These are phyloP conservation scores for Linanthus parryae DNA, from an alignment of 148 eudicot genomes.

Conservation along the genomic window DNA sequence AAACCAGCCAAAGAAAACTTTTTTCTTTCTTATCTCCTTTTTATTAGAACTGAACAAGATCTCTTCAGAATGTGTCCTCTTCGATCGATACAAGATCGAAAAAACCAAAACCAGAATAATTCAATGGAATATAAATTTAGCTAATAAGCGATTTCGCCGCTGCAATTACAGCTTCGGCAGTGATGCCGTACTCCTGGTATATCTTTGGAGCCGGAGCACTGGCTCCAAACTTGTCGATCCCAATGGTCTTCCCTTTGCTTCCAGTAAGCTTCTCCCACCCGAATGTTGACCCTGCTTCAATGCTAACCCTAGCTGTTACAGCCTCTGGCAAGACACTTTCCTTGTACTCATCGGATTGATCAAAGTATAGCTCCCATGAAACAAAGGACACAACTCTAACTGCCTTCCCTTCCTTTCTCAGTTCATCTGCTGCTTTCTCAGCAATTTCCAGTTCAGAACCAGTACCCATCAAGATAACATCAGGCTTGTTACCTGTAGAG, in stretches of 20 bases:
- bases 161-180: slow-evolving; percentile 78
- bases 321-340: slow-evolving; percentile 76
- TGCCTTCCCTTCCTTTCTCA: slow-evolving; percentile 86
- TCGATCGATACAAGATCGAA: too few relatives aligned
- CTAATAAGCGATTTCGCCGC: slow-evolving; percentile 74
- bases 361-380: slow-evolving; percentile 86
- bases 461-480: slow-evolving; percentile 84
- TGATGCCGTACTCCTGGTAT: slow-evolving; percentile 91
- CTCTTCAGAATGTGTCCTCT: too few relatives aligned
- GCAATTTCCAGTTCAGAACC: slow-evolving; percentile 95
- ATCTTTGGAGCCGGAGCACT: slow-evolving; percentile 93
- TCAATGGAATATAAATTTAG: too few relatives aligned
- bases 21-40: too few relatives aligned
- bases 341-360: slow-evolving; percentile 72
- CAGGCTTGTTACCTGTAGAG: slow-evolving; percentile 76
- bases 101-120: too few relatives aligned
- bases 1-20: too few relatives aligned
- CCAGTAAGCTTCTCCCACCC: slow-evolving; percentile 83
- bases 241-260: slow-evolving; percentile 67
- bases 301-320: slow-evolving; percentile 86
- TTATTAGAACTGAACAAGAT: too few relatives aligned
- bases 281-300: slow-evolving; percentile 93
- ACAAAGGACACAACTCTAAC: slow-evolving; percentile 92
- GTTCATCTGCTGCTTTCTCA: slow-evolving; percentile 77
- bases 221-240: slow-evolving; percentile 86